Base-by-base conservation (phyloP, 1,139 yeast genomes). In the Zygoascus meyerae region DNA sequence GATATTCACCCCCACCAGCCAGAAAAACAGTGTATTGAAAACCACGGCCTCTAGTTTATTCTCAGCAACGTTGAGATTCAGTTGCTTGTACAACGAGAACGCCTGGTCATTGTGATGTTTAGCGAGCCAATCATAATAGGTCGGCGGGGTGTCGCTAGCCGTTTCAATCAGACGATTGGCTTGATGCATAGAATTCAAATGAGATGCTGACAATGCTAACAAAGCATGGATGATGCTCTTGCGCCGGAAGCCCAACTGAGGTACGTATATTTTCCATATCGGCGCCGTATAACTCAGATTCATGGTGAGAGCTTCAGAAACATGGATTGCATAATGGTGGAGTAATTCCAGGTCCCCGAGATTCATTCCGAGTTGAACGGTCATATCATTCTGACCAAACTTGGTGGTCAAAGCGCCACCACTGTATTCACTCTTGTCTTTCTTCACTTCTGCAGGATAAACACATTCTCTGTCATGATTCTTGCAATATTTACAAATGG, bases 401-500 rank as follows among this genome's bases (percentile, higher is more conserved):
- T 29, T 15, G 31, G 46, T 40, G 9, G 37, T 26, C 21, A 30
- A 16, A 7, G 21, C 15, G 4, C 26, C 26, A 5, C 35, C 39
- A 4, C 5, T 21, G 12, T 11, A 3, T n/a, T 18, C 7, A 16
- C n/a, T 18, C 12, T 36, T 28, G 30, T 42, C 40, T 8, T 26
- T 36, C 6, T 37, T 42, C 21, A 30, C 31, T 36, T 45, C 39
- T 10, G 31, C 15, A 10, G 41, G 37, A 28, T 46, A 46, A 12
- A 32, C 18, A 34, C 49, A 46, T 29, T 46, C 41, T 12, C 43
- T 16, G 2, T 37, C 43, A 14, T 39, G 41, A 7, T 35, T 32
- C 21, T 26, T 30, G 41, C 49, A 46, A 14, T 42, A 43, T 17
- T 38, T 32, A 15, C 49, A 46, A n/a, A 18, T 31, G 9, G 49